A percentile compares a stretch with the other conserved stretches of the same genome.
These are phyloP conservation scores for Salvia splendens DNA, from an alignment of 257 asterid genomes.

Conservation along the genomic window DNA sequence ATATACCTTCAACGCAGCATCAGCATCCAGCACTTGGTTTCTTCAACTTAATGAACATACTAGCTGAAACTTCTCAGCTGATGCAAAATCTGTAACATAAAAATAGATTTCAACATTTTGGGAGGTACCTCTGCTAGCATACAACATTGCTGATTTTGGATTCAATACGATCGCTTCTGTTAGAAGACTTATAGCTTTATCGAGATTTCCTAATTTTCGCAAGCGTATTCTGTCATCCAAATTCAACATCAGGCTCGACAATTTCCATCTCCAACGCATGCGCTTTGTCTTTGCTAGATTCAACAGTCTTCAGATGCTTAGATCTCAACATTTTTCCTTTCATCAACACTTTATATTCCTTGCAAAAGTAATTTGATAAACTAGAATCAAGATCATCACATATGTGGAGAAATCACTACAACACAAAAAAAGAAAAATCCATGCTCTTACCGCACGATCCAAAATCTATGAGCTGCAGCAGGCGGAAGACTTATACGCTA, in stretches of 20 bases:
- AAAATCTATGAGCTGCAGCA: constrained; percentile 12
- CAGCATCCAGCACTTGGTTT: constrained; percentile 89
- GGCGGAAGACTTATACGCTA: background rate
- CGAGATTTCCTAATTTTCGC: too few relatives aligned
- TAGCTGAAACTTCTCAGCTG: constrained; percentile 44
- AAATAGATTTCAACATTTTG: constrained; percentile 6
- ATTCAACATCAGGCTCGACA: constrained; percentile 46
- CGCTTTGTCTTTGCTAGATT: constrained; percentile 10
- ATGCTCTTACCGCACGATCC: constrained; percentile 20
- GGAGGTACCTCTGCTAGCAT: constrained; percentile 64
- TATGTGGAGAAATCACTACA: background rate
- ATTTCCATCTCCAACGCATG: constrained; percentile 43
- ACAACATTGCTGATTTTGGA: constrained; percentile 56
- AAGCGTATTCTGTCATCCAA: too few relatives aligned
- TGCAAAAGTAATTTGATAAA: background rate
- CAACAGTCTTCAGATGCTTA: constrained; percentile 16
- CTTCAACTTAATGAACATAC: constrained; percentile 55
- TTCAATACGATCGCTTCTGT: constrained; percentile 60
- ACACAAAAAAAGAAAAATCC: background rate
- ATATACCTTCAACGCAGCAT: constrained; percentile 63
- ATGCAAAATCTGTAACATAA: background rate
- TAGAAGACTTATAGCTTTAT: too few relatives aligned
- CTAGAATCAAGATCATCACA: background rate
- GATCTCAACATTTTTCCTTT: constrained; percentile 34
- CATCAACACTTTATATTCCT: constrained; percentile 4